Evolutionary conservation across 2,329 filamentous ascomycete genomes (phyloP), one percentile per base, ranked within the genome.

Genomic region (Trichophyton rubrum): DNA sequence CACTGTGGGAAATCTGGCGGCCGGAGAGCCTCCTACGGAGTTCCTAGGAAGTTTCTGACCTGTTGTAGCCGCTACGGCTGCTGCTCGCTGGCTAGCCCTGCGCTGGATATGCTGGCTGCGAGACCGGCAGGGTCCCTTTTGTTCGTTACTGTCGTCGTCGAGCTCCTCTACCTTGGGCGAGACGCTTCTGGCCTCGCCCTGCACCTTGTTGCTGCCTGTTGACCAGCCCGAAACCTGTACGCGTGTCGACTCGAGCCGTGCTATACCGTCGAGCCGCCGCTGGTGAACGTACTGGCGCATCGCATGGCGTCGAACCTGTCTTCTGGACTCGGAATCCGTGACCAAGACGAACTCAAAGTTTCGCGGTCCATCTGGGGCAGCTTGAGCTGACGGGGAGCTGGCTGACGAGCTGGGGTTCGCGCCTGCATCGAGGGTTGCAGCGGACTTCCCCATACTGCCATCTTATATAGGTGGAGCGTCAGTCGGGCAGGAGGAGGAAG

Each of bases 241-340:
- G 55, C 69, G 68, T 56, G 68, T 65, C n/a, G 68, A 66, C 43
- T 68, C 69, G 8, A 71, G 59, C 22, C 69, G 66, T 58, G 69
- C 68, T 59, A 71, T 71, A 56, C 69, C 68, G 58, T 71, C 69
- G 45, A 69, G 63, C 22, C 69, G 69, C 35, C 69, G 66, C 61
- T 70, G 66, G 51, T 69, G 69, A 66, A 71, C 70, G 62, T 71
- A 70, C 62, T 70, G 69, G 45, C 69, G 69, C 69, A 71, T 71
- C n/a, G 69, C 69, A 71, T 71, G 69, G 33, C 69, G 69, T 22
- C 69, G 69, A 41, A 71, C 69, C 62, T 71, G 69, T 17, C 67
- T 69, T 43, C 69, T 65, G 24, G 69, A 71, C 61, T 68, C 69
- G 17, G 66, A 65, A 63, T 71, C 69, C 22, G 69, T 71, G 33